Conservation (phyloP, 441 rosid species). For the Populus hybrid region DNA sequence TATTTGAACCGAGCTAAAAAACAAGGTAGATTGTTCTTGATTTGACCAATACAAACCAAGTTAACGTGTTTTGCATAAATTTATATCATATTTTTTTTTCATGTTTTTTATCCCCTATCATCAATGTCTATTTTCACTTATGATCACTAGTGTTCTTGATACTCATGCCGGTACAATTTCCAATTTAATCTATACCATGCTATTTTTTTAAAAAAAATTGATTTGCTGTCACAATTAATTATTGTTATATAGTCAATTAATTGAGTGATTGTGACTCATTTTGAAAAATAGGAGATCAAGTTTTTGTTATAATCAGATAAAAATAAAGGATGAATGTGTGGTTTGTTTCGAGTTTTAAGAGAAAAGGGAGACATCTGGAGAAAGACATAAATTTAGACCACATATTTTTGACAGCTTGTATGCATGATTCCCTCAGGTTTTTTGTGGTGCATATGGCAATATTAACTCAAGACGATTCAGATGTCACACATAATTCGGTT, state of each 20-base stretch:
- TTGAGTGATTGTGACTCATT: not conserved
- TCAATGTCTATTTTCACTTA: not conserved
- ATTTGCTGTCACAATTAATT: not conserved
- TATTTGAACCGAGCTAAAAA: not conserved
- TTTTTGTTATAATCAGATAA: not conserved
- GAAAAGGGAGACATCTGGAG: not conserved
- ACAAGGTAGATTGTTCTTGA: too few species aligned
- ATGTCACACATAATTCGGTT: not conserved
- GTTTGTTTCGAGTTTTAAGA: too few species aligned
- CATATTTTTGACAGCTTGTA: not conserved
- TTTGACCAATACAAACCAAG: too few species aligned
- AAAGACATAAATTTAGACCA: not conserved
- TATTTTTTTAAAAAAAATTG: too few species aligned
- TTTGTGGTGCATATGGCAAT: not conserved
- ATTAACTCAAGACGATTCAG: not conserved
- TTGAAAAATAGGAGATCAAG: not conserved
- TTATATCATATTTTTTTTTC: too few species aligned
- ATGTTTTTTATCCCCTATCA: too few species aligned
- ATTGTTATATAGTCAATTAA: not conserved
- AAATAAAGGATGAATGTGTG: not conserved
- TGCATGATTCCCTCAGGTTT: not conserved
- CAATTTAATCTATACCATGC: not conserved
- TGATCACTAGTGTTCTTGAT: not conserved
- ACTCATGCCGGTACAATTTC: not conserved
- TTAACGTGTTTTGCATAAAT: too few species aligned